These are phyloP conservation scores for Blumeriella jaapii DNA, from an alignment of 2,329 filamentous ascomycete species.

Conservation along the genomic window DNA sequence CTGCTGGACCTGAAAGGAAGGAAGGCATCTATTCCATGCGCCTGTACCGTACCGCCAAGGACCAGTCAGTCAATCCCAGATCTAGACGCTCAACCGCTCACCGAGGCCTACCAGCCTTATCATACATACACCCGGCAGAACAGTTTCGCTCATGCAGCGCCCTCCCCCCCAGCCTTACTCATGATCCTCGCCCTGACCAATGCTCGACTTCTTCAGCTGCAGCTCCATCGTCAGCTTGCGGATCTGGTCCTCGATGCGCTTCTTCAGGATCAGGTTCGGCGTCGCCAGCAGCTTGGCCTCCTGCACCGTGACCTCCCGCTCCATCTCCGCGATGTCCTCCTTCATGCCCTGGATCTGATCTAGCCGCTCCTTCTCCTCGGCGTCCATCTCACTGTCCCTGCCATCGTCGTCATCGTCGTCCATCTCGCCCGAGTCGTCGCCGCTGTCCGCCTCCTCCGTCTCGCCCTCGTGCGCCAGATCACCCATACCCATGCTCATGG, in stretches of 20 bases:
- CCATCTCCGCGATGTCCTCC: conserved; percentile 43
- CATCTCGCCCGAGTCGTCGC: conserved; percentile 33
- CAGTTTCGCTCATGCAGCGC: too few relatives aligned
- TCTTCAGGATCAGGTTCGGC: conserved; percentile 37
- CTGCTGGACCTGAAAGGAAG: too few relatives aligned
- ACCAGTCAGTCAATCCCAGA: too few relatives aligned
- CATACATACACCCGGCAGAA: too few relatives aligned
- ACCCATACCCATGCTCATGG: too few relatives aligned
- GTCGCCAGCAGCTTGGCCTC: conserved; percentile 32
- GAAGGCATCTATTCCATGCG: too few relatives aligned
- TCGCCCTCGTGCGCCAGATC: too few relatives aligned
- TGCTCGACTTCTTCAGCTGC: conserved; percentile 37
- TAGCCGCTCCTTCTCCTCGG: conserved; percentile 37
- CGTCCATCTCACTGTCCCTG: conserved; percentile 33
- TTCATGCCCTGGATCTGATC: conserved; percentile 35
- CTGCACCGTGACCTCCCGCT: conserved; percentile 36
- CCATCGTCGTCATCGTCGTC: conserved; percentile 35
- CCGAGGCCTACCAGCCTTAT: too few relatives aligned
- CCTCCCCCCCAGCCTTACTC: too few relatives aligned
- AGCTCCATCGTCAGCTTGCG: conserved; percentile 40
- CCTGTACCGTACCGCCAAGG: too few relatives aligned
- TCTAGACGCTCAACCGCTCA: too few relatives aligned
- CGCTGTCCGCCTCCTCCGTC: too few relatives aligned
- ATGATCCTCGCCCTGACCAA: conserved; percentile 25
- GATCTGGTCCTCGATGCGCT: conserved; percentile 37